These are phyloP conservation scores for Hordeum marinum DNA, from an alignment of 176 grass and related monocot genomes.

Conservation along the genomic window DNA sequence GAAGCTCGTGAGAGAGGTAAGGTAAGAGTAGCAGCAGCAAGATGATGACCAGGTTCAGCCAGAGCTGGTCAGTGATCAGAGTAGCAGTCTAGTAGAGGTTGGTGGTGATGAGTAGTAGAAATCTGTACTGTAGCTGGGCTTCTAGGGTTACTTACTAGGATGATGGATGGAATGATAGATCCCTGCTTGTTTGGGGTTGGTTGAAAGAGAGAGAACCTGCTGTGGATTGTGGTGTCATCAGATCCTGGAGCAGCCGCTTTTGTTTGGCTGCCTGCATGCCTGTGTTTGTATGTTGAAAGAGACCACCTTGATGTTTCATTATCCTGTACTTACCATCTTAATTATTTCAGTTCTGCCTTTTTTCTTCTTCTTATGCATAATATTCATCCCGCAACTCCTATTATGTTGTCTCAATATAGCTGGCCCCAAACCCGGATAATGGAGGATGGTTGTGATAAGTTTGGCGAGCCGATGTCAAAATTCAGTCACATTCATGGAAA, in stretches of 20 bases:
- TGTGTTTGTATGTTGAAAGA: neutral
- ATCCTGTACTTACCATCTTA: neutral
- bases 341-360: neutral
- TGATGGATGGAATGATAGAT: neutral
- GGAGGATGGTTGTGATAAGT: too few species aligned
- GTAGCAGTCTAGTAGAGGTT: neutral
- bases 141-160: neutral
- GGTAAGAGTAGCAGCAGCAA: neutral
- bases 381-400: too few species aligned
- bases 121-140: constrained; percentile 2
- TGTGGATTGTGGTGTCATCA: neutral
- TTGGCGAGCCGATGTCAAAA: too few species aligned
- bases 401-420: too few species aligned
- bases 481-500: too few species aligned
- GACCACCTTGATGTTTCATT: neutral
- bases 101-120: neutral
- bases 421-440: too few species aligned
- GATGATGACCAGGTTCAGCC: neutral
- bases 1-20: neutral
- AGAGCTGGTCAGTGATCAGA: neutral
- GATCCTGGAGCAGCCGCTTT: constrained; percentile 15
- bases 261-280: neutral
- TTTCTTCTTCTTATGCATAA: too few species aligned
- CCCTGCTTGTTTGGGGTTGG: neutral
- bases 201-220: neutral